Evolutionary conservation across 2,329 filamentous ascomycete species (phyloP).

Genomic region (Domatiomyces catenatus): DNA sequence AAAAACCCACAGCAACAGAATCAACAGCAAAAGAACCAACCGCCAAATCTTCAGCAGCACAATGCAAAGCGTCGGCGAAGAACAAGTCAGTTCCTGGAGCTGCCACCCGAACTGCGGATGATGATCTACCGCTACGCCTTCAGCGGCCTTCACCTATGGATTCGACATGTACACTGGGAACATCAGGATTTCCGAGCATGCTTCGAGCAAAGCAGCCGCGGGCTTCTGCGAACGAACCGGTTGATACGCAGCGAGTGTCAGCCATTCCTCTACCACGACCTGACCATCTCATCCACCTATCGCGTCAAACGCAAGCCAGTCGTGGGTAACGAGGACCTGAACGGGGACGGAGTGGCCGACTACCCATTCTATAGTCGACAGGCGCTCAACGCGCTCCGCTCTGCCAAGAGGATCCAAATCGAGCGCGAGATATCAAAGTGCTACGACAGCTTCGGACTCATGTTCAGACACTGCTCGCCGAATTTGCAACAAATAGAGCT

Average conservation of each 20-base stretch:
- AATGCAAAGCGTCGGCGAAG: neutral
- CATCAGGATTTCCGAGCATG: neutral
- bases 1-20: too few species aligned
- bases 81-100: neutral
- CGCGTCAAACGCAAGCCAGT: neutral
- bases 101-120: neutral
- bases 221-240: neutral
- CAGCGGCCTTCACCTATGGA: neutral
- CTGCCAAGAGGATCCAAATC: neutral
- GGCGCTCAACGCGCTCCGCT: too few species aligned
- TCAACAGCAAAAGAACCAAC: too few species aligned
- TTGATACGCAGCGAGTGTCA: neutral
- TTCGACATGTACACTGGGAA: neutral
- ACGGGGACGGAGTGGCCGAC: too few species aligned
- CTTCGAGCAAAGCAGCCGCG: neutral
- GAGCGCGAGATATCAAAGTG: too few species aligned
- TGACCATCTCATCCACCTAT: neutral
- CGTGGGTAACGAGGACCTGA: too few species aligned
- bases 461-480: too few species aligned
- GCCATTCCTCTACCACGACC: neutral
- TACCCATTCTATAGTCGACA: too few species aligned
- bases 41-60: neutral
- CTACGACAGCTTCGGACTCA: neutral
- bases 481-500: too few species aligned
- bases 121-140: neutral